phyloP scores from a whole-genome alignment of 768 basidiomycete species.

The Rubroboletus satanas region DNA sequence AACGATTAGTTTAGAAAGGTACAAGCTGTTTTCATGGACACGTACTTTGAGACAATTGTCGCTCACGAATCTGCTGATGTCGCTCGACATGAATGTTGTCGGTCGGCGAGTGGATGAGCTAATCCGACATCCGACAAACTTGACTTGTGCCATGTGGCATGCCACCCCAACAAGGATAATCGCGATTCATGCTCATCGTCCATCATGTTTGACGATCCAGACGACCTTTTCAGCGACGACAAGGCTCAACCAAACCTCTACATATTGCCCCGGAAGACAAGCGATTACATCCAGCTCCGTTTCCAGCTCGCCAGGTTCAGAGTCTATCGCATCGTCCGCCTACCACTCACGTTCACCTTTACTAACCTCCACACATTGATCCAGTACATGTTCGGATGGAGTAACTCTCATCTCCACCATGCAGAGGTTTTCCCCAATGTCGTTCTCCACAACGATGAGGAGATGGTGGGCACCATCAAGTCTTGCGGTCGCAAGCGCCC shows the following conservation, averaged over 20 bases:
- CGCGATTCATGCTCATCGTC: neutral
- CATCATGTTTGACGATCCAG: conserved; percentile 9
- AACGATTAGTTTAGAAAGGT: neutral
- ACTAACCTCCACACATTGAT: conserved; percentile 29
- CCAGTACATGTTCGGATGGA: conserved; percentile 33
- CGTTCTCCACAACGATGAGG: conserved; percentile 14
- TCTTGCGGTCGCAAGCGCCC: conserved; percentile 19
- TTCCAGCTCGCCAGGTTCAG: conserved; percentile 28
- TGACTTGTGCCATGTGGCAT: neutral
- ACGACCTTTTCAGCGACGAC: neutral
- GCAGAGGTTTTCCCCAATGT: conserved; percentile 22
- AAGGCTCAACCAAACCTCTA: neutral
- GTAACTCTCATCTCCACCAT: conserved; percentile 21
- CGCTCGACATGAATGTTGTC: conserved; percentile 48
- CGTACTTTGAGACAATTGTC: conserved; percentile 71
- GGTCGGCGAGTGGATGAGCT: neutral
- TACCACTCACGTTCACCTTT: conserved; percentile 29
- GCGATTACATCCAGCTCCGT: conserved; percentile 26
- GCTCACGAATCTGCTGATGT: conserved; percentile 69
- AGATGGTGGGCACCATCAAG: conserved; percentile 19
- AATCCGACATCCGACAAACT: neutral
- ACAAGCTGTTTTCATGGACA: neutral
- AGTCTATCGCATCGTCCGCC: conserved; percentile 25
- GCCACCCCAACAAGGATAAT: neutral
- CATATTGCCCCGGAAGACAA: conserved; percentile 9